Evolutionary conservation across 2,329 filamentous ascomycete genomes (phyloP), one percentile per base, ranked within the genome.

Genomic region (Colletotrichum lentis): DNA sequence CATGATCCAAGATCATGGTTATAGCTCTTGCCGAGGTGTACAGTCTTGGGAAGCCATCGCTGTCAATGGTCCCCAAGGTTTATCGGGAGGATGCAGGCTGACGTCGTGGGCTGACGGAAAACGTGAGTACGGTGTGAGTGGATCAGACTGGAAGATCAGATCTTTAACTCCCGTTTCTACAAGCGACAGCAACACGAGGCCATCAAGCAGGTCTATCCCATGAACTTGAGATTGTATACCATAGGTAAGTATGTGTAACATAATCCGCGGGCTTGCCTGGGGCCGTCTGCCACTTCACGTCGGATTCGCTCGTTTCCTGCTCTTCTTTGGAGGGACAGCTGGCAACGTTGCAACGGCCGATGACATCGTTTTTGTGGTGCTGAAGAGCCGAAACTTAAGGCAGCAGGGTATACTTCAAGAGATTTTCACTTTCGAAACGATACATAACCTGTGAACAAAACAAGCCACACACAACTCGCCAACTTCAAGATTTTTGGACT

Each of bases 61-160:
- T 66, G 66, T 43, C 44, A 44, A 14, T 27, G n/a, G 31, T 24
- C 27, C 49, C 44, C 20, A 16, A 39, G 16, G 44, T 35, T 22
- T 50, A 18, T 37, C 22, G 27, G 61, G 27, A 46, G 58, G 44
- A 66, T 46, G 66, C 66, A 61, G 66, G 55, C 66, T 69, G 66
- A 69, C 62, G 66, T 69, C 66, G 66, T 50, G 44, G 65, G 66
- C 66, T 69, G 62, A 66, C 49, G 43, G 52, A 24, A 66, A 44
- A 31, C 54, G 66, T 50, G 49, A 56, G 49, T 64, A 43, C 56
- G 41, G 62, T 66, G 50, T 66, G 66, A 37, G 56, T 66, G 44
- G 66, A 50, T 24, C 49, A 18, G 62, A 55, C 22, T 35, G 50
- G 14, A 65, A 61, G 62, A 69, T 69, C 62, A 52, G 62, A 66